phyloP scores from a whole-genome alignment of 371 early-diverging fungal genomes.

The Synchytrium microbalum region DNA sequence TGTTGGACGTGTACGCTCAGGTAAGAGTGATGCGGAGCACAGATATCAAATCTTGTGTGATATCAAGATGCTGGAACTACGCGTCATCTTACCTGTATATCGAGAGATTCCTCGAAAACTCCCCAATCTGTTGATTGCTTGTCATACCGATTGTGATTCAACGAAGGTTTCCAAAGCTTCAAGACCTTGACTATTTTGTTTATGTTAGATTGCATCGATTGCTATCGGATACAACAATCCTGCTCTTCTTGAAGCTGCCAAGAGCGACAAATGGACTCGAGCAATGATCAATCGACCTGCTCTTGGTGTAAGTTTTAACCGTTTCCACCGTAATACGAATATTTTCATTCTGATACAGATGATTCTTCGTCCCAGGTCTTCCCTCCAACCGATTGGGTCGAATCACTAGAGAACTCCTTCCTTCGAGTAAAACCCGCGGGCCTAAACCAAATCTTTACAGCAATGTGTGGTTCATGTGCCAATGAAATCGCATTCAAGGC shows the following conservation, averaged over 20 bases:
- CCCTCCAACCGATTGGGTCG: slow-evolving; percentile 58
- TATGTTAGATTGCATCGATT: slow-evolving; percentile 61
- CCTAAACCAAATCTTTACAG: slow-evolving; percentile 64
- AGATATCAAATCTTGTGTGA: too few species aligned
- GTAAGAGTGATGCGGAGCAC: too few species aligned
- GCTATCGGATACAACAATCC: slow-evolving; percentile 70
- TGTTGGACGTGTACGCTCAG: slow-evolving; percentile 56
- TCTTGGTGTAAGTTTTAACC: slow-evolving; percentile 40
- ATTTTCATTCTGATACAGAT: not conserved
- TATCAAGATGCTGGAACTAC: too few species aligned
- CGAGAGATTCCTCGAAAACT: too few species aligned
- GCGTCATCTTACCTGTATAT: too few species aligned
- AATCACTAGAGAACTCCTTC: slow-evolving; percentile 53
- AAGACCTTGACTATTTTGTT: not conserved
- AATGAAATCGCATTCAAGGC: slow-evolving; percentile 74
- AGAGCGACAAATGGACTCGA: slow-evolving; percentile 45
- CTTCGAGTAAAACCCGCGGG: slow-evolving; percentile 63
- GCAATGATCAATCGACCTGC: slow-evolving; percentile 62
- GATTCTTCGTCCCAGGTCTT: slow-evolving; percentile 12
- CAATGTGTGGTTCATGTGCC: slow-evolving; percentile 68
- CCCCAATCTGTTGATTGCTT: too few species aligned
- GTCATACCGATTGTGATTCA: too few species aligned
- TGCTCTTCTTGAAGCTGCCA: slow-evolving; percentile 50
- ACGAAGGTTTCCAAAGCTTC: not conserved
- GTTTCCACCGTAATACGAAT: not conserved